Evolutionary conservation across 805 yeast genomes (phyloP).

Genomic region (Metschnikowia corniflorae): DNA sequence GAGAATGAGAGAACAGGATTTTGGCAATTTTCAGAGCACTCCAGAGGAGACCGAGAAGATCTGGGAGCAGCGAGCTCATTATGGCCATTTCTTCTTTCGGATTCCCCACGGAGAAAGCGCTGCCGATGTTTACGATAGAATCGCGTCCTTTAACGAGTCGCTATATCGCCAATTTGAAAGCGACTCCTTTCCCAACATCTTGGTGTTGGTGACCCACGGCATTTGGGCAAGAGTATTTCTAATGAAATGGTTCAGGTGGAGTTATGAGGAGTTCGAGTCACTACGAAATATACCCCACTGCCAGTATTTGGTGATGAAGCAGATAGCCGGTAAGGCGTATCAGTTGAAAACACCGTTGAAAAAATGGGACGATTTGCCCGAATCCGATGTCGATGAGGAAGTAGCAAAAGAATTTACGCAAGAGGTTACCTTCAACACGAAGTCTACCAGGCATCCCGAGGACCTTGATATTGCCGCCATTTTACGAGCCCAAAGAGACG

Average conservation of each 20-base stretch:
- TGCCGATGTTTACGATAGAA: constrained; percentile 90
- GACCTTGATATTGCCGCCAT: constrained; percentile 39
- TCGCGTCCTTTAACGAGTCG: constrained; percentile 86
- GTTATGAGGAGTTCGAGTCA: constrained; percentile 82
- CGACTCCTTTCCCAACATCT: constrained; percentile 70
- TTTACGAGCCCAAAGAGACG: constrained; percentile 36
- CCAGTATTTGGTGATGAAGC: constrained; percentile 74
- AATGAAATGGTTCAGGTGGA: constrained; percentile 95
- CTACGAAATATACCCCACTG: constrained; percentile 84
- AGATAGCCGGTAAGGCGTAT: constrained; percentile 49
- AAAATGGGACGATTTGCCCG: constrained; percentile 67
- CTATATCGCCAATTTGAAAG: constrained; percentile 73
- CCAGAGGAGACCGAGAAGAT: constrained; percentile 74
- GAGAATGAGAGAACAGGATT: constrained; percentile 89
- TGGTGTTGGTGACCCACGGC: constrained; percentile 88
- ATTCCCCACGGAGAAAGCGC: constrained; percentile 95
- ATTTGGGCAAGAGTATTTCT: constrained; percentile 90
- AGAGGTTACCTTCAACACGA: constrained; percentile 37
- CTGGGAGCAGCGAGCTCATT: constrained; percentile 80
- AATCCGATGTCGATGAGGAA: constrained; percentile 36
- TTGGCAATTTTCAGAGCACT: constrained; percentile 85
- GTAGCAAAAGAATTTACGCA: constrained; percentile 34
- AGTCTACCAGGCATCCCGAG: constrained; percentile 30
- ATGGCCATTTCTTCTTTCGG: constrained; percentile 77
- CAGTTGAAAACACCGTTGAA: constrained; percentile 55